A percentile compares a stretch with the other conserved stretches of the same genome.
Evolutionary conservation across 805 yeast species (phyloP).

Genomic region (Wickerhamiella dianesei): DNA sequence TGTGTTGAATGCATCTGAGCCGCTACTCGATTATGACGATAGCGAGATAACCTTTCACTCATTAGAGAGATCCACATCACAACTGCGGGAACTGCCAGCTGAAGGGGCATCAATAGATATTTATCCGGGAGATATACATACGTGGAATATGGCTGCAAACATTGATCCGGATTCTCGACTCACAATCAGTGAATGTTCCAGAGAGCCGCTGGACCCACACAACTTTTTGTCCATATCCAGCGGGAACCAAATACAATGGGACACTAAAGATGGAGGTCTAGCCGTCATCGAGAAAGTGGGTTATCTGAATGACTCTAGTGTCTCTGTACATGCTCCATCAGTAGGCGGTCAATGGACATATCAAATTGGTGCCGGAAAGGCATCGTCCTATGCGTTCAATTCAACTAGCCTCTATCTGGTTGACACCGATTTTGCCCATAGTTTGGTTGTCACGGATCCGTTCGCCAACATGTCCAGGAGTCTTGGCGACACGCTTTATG

Average conservation of each 20-base stretch:
- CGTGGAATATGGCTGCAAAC: constrained; percentile 13
- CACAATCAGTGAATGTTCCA: constrained; percentile 11
- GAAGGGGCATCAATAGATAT: constrained; percentile 20
- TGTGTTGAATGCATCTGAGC: not conserved
- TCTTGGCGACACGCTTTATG: constrained; percentile 10
- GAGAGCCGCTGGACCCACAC: constrained; percentile 4
- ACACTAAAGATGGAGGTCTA: constrained; percentile 15
- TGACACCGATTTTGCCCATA: constrained; percentile 59
- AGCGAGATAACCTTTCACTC: not conserved
- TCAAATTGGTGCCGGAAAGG: constrained; percentile 42
- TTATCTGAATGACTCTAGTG: not conserved
- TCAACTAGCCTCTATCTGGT: constrained; percentile 30
- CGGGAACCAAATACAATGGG: constrained; percentile 4
- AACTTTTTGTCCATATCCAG: constrained; percentile 4
- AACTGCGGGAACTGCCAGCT: constrained; percentile 6
- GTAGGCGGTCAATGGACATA: constrained; percentile 37
- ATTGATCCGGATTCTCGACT: constrained; percentile 1
- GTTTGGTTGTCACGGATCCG: constrained; percentile 42
- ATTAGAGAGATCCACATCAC: not conserved
- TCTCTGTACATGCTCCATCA: not conserved
- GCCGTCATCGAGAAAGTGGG: constrained; percentile 3
- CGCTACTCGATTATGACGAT: not conserved
- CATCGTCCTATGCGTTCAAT: constrained; percentile 21
- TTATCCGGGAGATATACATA: constrained; percentile 24
- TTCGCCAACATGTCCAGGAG: constrained; percentile 9